Conservation (phyloP, 169 alveolate genomes). For the Plasmodium reichenowi region DNA sequence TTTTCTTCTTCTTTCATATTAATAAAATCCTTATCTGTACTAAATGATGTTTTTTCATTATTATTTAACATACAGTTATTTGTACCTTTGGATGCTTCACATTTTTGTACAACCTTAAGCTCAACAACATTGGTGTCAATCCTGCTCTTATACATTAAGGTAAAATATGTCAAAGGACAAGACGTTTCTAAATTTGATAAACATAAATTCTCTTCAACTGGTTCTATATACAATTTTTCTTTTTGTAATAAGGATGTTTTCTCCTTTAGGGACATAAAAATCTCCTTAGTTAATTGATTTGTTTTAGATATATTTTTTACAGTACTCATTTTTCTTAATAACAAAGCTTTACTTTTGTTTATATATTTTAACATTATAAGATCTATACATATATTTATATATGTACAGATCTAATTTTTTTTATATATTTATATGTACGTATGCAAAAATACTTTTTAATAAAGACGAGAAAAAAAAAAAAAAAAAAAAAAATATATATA, state of each 20-base stretch:
- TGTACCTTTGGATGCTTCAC: background rate
- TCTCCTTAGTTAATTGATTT: constrained; percentile 33
- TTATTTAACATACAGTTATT: too few species aligned
- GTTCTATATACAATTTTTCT: constrained; percentile 13
- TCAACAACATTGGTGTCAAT: constrained; percentile 22
- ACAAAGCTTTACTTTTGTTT: background rate
- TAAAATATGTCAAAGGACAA: constrained; percentile 32
- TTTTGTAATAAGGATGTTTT: constrained; percentile 23
- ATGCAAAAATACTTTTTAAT: too few species aligned
- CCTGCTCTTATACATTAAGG: constrained; percentile 29
- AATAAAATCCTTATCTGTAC: too few species aligned
- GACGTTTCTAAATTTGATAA: constrained; percentile 26
- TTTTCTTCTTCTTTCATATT: too few species aligned
- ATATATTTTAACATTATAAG: background rate
- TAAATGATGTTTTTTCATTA: too few species aligned
- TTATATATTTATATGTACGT: too few species aligned
- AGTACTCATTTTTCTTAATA: constrained; percentile 27
- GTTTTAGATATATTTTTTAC: constrained; percentile 1
- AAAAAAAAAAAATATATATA: too few species aligned
- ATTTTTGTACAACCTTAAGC: constrained; percentile 13
- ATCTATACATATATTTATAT: background rate
- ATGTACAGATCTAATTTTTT: too few species aligned
- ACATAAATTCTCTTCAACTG: constrained; percentile 12
- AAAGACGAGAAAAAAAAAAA: too few species aligned
- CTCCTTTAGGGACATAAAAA: constrained; percentile 17